These are phyloP conservation scores for Leccinum subgranulosum DNA, from an alignment of 768 basidiomycete species.

Conservation along the genomic window DNA sequence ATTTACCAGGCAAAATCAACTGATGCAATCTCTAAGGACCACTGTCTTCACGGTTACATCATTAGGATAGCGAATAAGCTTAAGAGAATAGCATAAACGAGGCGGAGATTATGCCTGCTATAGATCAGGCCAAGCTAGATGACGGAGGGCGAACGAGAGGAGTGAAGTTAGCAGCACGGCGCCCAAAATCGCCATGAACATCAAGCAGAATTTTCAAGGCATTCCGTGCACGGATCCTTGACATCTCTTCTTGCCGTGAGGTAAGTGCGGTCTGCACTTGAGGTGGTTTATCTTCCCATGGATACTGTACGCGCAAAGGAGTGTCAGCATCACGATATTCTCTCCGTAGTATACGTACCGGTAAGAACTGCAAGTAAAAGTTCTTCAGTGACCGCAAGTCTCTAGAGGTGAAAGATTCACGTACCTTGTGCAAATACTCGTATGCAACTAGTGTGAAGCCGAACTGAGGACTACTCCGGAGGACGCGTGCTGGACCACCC, in stretches of 20 bases:
- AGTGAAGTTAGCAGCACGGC: slow-evolving; percentile 44
- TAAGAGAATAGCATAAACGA: not conserved
- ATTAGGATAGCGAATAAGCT: slow-evolving; percentile 21
- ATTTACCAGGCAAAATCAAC: not conserved
- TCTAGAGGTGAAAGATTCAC: slow-evolving; percentile 17
- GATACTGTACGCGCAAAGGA: slow-evolving; percentile 53
- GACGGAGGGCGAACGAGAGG: slow-evolving; percentile 20
- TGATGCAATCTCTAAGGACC: slow-evolving; percentile 7
- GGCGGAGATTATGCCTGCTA: not conserved
- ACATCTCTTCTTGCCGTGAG: slow-evolving; percentile 75
- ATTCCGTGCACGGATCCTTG: slow-evolving; percentile 88
- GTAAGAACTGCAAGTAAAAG: slow-evolving; percentile 27
- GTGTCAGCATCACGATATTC: slow-evolving; percentile 3
- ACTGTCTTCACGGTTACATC: slow-evolving; percentile 10
- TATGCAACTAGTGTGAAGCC: slow-evolving; percentile 88
- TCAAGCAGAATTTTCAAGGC: slow-evolving; percentile 90
- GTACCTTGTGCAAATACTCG: slow-evolving; percentile 66
- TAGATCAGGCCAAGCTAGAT: slow-evolving; percentile 18
- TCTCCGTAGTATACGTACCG: slow-evolving; percentile 20
- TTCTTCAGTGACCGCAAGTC: not conserved
- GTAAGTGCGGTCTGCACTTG: slow-evolving; percentile 71
- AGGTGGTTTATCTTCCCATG: slow-evolving; percentile 67
- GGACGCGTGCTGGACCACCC: slow-evolving; percentile 82
- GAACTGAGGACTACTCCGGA: slow-evolving; percentile 91
- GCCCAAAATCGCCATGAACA: slow-evolving; percentile 85